Evolutionary conservation across 306 rosid species (phyloP), one percentile per base, ranked within the genome.

Genomic region (Benincasa hispida): DNA sequence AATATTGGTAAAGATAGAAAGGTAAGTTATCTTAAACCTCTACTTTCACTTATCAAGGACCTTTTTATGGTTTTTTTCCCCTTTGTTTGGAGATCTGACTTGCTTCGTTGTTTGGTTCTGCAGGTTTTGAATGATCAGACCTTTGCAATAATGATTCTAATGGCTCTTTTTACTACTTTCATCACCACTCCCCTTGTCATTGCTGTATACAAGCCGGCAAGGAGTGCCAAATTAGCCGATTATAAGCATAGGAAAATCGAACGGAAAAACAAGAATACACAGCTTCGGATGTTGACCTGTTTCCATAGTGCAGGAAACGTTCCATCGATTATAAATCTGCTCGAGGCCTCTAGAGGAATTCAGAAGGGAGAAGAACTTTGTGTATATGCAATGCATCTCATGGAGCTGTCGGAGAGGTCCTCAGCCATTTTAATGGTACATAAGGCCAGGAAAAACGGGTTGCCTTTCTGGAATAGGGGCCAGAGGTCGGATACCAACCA

Each of bases 81-180:
- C 5, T 65, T n/a, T 63, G 34, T 21, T 15, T 63, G 13, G 41
- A 3, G 2, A 25, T 28, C n/a, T 14, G 8, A 28, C 11, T 73
- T 78, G 47, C 53, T 48, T 34, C 24, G 69, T 51, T 75, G 61
- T 61, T 58, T 81, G 77, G 34, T 79, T 76, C 35, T 85, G 80
- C 91, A 91, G 98, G 98, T 93, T 59, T 85, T 93, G 84, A 91
- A 91, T 85, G 97, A 93, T 77, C 91, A 93, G 77, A 93, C 97
- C 28, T 93, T 93, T 80, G 96, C 97, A 30, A 87, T 93, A 37
- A 89, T 93, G 97, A 87, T 93, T 81, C 87, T 93, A 12, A 93
- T 93, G 98, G 98, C 98, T 47, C 80, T 93, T 63, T 83, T 93
- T 69, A 93, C 97, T 12, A 93, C 98, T 60, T 89, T 91, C 81